These are phyloP conservation scores for Albugo laibachii DNA, from an alignment of 352 stramenopile species.

Conservation along the genomic window DNA sequence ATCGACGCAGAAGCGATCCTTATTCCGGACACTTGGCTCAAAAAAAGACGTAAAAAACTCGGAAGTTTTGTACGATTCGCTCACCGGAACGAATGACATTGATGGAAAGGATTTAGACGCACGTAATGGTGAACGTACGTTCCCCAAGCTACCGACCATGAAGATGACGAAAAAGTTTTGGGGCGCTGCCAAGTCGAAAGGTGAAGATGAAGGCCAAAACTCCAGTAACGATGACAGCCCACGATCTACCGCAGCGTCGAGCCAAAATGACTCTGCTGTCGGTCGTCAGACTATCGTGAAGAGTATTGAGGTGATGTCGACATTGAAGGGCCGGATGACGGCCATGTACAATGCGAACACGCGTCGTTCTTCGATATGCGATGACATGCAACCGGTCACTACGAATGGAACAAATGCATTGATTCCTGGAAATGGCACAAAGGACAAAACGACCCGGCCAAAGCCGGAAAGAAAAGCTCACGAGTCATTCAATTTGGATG, in stretches of 20 bases:
- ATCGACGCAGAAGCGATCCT: slow-evolving; percentile 35
- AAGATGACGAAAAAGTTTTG: slow-evolving; percentile 65
- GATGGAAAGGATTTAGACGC: slow-evolving; percentile 28
- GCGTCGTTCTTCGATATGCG: too few relatives aligned
- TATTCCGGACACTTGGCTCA: slow-evolving; percentile 69
- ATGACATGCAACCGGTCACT: too few relatives aligned
- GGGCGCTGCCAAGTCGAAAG: slow-evolving; percentile 25
- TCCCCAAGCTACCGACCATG: slow-evolving; percentile 38
- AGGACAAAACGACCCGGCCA: slow-evolving; percentile 16
- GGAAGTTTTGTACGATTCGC: slow-evolving; percentile 46
- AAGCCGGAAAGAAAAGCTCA: slow-evolving; percentile 34
- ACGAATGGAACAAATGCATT: too few relatives aligned
- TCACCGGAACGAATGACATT: slow-evolving; percentile 55
- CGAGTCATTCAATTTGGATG: slow-evolving; percentile 73
- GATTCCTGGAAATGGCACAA: too few relatives aligned
- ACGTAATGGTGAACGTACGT: slow-evolving; percentile 29
- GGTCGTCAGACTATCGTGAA: slow-evolving; percentile 64
- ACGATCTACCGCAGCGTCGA: slow-evolving; percentile 21
- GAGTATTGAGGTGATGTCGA: slow-evolving; percentile 64
- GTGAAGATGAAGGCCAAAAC: slow-evolving; percentile 22
- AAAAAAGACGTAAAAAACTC: slow-evolving; percentile 54
- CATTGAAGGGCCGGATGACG: slow-evolving; percentile 62
- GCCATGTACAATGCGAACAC: slow-evolving; percentile 41
- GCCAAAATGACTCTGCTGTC: slow-evolving; percentile 16
- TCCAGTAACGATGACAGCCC: slow-evolving; percentile 21